phyloP scores from a whole-genome alignment of 768 basidiomycete genomes.

The Collybiopsis confluens region DNA sequence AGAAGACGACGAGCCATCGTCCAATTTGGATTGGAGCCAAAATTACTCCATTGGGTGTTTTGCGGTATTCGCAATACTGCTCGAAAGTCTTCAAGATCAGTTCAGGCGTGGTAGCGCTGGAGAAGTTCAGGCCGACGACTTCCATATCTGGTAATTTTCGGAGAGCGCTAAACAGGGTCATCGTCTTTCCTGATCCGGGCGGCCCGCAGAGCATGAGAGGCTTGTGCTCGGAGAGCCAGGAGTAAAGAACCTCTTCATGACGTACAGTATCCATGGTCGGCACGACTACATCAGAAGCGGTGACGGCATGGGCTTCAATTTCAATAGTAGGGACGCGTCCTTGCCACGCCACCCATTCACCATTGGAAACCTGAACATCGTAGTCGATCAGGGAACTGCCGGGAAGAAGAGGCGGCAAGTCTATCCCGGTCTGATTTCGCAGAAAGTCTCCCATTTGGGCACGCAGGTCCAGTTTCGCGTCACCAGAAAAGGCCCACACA shows the following conservation, averaged over 20 bases:
- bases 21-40: constrained; percentile 93
- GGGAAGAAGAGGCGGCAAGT: constrained; percentile 70
- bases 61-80: constrained; percentile 98
- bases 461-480: constrained; percentile 86
- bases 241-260: constrained; percentile 97
- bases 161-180: constrained; percentile 97
- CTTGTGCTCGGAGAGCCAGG: constrained; percentile 98
- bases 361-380: constrained; percentile 82
- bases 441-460: constrained; percentile 88
- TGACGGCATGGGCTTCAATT: constrained; percentile 94
- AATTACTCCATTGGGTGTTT: constrained; percentile 97
- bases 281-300: constrained; percentile 93
- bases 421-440: constrained; percentile 80
- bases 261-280: constrained; percentile 98
- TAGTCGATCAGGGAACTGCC: constrained; percentile 91
- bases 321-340: constrained; percentile 90
- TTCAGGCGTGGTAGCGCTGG: constrained; percentile 96
- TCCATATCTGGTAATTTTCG: constrained; percentile 98
- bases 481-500: constrained; percentile 98
- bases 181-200: constrained; percentile 99
- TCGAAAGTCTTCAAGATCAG: constrained; percentile 99
- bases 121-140: constrained; percentile 98
- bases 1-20: constrained; percentile 99
- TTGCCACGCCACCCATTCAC: constrained; percentile 92
- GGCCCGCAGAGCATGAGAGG: constrained; percentile 98